These are phyloP conservation scores for Monosporascus cannonballus DNA, from an alignment of 2,329 filamentous ascomycete species.

Conservation along the genomic window DNA sequence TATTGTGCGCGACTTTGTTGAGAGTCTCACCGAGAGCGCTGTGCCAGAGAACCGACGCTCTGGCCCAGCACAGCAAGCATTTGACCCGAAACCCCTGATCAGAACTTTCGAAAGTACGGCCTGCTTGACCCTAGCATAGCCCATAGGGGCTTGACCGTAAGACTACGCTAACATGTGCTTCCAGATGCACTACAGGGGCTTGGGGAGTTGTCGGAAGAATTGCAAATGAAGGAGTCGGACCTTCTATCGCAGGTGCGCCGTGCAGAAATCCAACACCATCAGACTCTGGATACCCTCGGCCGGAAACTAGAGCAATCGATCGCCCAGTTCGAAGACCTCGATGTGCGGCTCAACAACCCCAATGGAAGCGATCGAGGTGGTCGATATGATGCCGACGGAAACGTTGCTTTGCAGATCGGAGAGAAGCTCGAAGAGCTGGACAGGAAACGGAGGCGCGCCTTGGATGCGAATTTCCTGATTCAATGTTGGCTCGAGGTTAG, in stretches of 20 bases:
- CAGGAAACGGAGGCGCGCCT: constrained; percentile 78
- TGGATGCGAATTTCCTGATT: constrained; percentile 91
- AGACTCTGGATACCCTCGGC: constrained; percentile 81
- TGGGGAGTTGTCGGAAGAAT: constrained; percentile 68
- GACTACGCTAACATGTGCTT: constrained; percentile 18
- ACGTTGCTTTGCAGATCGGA: constrained; percentile 89
- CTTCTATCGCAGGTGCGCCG: constrained; percentile 82
- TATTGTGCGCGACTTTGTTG: constrained; percentile 96
- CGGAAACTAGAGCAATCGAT: constrained; percentile 89
- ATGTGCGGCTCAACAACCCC: constrained; percentile 69
- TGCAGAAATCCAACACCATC: constrained; percentile 86
- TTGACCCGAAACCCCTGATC: constrained; percentile 96
- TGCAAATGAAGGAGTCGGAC: constrained; percentile 87
- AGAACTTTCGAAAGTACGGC: constrained; percentile 77
- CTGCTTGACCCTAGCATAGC: constrained; percentile 1
- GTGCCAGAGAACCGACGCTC: constrained; percentile 77
- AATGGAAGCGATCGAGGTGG: constrained; percentile 37
- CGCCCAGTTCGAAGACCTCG: constrained; percentile 83
- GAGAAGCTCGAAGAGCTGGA: constrained; percentile 92
- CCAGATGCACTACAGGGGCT: constrained; percentile 61
- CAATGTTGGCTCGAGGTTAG: constrained; percentile 96
- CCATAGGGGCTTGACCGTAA: background rate
- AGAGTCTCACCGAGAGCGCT: constrained; percentile 80
- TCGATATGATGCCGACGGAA: constrained; percentile 61
- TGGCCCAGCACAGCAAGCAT: constrained; percentile 55